Base-by-base conservation (phyloP, 169 alveolate genomes). In the Plasmodium inui region DNA sequence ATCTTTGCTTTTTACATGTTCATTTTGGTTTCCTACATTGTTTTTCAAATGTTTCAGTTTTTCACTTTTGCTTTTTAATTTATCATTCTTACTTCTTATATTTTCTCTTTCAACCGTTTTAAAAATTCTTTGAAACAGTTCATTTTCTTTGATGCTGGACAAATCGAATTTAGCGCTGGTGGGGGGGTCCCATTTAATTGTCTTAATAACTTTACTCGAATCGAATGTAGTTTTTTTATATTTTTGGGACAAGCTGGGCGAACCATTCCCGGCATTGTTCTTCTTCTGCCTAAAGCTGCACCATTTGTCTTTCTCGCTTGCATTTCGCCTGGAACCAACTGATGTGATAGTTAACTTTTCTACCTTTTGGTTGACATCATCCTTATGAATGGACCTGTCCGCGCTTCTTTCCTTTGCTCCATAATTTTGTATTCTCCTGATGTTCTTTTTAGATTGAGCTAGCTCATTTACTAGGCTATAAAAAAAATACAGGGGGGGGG, bases 361-460 rank as follows among this genome's bases (percentile, higher is more conserved):
- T 55, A 14, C 44, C 39, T 32, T n/a, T n/a, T 19, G 37, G 55
- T 46, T 17, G 34, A 10, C 67, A 55, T 50, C n/a, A 55, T 76
- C 93, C 74, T 41, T 30, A 37, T 28, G 61, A 30, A 46, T 17
- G 14, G 44, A 19, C 17, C 39, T 74, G 39, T 26, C 78, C 3
- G 17, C 50, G 17, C 39, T 22, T 74, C 81, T 85, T 41, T 70
- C 34, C 67, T 37, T 53, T 74, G 81, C 30, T 12, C 84, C 93
- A 73, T 32, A 74, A 9, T 85, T 46, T 50, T 76, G 73, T 73
- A 85, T 85, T 85, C 74, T 74, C 53, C 41, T 74, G 46, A 85
- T 85, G 30, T 26, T 74, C 85, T 85, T 85, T 74, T 85, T 85
- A 74, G 93, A 85, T 85, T 74, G 61, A 32, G 93, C 67, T 55